A percentile compares a stretch with the other conserved stretches of the same genome.
These are phyloP conservation scores for Lasiodiplodia citricola DNA, from an alignment of 2,329 filamentous ascomycete species.

Conservation along the genomic window DNA sequence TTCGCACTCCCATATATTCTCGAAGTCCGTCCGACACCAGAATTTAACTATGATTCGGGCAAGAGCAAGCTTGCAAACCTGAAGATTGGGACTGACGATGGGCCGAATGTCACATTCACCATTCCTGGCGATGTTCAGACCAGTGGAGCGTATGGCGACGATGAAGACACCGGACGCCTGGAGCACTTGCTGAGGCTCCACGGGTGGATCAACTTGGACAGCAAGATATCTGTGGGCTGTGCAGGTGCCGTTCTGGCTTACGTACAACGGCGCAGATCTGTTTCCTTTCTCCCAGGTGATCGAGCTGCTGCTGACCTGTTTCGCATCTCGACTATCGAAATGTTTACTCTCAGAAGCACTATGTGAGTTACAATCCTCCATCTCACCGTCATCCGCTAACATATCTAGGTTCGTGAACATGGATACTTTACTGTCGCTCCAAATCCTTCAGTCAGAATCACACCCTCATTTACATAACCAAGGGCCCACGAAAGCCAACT, in stretches of 20 bases:
- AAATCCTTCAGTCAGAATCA: conserved; percentile 81
- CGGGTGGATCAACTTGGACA: conserved; percentile 75
- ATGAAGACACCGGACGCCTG: conserved; percentile 58
- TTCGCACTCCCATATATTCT: conserved; percentile 65
- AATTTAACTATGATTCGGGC: conserved; percentile 73
- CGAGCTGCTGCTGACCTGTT: conserved; percentile 61
- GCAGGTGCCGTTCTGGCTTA: conserved; percentile 85
- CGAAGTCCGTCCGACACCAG: conserved; percentile 70
- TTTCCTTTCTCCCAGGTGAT: conserved; percentile 67
- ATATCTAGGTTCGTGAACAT: conserved; percentile 77
- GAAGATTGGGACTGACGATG: conserved; percentile 55
- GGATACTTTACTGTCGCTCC: conserved; percentile 80
- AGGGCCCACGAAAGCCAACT: conserved; percentile 65
- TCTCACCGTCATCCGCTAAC: conserved; percentile 11
- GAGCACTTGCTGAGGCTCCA: conserved; percentile 71
- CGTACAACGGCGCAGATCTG: conserved; percentile 70
- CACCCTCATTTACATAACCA: conserved; percentile 83
- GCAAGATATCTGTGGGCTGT: conserved; percentile 76
- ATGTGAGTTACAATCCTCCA: conserved; percentile 54
- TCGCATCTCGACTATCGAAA: conserved; percentile 68
- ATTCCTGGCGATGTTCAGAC: conserved; percentile 61
- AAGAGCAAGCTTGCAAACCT: conserved; percentile 69
- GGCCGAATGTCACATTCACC: conserved; percentile 61
- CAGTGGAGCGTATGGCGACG: conserved; percentile 27
- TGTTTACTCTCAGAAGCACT: conserved; percentile 71